Conservation (phyloP, 2,329 filamentous ascomycete species). For the Phaeoacremonium minimum region DNA sequence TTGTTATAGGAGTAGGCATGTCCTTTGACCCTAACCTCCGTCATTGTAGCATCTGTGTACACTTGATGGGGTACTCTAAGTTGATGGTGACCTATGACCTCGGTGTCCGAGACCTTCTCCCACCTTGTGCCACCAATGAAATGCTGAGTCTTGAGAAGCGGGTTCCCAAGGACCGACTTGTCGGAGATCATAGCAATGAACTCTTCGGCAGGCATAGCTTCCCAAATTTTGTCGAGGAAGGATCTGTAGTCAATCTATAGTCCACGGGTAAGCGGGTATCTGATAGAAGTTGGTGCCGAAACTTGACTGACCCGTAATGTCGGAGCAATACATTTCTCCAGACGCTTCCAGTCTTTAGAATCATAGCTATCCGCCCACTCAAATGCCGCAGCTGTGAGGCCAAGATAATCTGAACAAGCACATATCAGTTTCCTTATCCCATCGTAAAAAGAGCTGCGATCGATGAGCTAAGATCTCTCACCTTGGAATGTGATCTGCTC, state of each 20-base stretch:
- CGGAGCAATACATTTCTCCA: constrained; percentile 58
- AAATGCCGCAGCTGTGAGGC: constrained; percentile 15
- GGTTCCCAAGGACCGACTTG: constrained; percentile 54
- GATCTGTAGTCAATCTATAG: constrained; percentile 65
- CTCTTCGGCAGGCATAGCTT: constrained; percentile 57
- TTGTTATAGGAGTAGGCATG: constrained; percentile 55
- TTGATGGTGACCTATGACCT: constrained; percentile 57
- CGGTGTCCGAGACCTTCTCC: constrained; percentile 52
- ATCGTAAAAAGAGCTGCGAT: background rate
- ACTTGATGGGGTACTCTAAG: constrained; percentile 59
- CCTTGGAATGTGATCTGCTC: constrained; percentile 10
- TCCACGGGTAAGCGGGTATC: constrained; percentile 3
- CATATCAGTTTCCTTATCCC: too few species aligned
- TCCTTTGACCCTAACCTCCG: constrained; percentile 50
- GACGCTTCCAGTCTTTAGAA: constrained; percentile 60
- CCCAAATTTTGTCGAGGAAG: constrained; percentile 57
- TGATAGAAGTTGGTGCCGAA: background rate
- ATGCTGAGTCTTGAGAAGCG: constrained; percentile 60
- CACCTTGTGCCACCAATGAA: constrained; percentile 57
- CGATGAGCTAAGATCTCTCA: background rate
- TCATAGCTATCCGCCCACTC: constrained; percentile 51
- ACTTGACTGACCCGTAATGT: constrained; percentile 45
- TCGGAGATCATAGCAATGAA: constrained; percentile 57
- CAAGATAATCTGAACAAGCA: constrained; percentile 16
- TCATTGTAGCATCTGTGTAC: constrained; percentile 46